Conservation (phyloP, 441 rosid species). For the Jatropha podagrica region DNA sequence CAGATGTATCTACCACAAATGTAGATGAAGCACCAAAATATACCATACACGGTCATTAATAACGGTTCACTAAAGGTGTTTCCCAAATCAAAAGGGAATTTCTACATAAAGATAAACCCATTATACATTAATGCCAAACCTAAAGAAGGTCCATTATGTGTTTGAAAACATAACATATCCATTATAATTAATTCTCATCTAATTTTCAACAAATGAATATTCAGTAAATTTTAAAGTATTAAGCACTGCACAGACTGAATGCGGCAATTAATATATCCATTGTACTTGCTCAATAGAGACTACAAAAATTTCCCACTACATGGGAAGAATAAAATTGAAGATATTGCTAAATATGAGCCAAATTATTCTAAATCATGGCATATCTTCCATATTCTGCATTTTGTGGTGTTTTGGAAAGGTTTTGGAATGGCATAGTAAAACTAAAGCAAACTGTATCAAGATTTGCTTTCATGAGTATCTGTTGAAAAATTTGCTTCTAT, state of each 20-base stretch:
- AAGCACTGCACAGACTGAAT: background rate
- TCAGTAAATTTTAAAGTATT: background rate
- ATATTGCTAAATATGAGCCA: background rate
- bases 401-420: background rate
- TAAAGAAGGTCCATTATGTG: background rate
- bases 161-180: conserved; percentile 1
- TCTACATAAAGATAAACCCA: background rate
- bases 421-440: background rate
- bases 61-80: background rate
- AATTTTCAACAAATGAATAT: background rate
- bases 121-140: background rate
- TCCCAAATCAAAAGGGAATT: background rate
- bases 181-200: background rate
- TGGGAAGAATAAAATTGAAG: background rate
- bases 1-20: conserved; percentile 2
- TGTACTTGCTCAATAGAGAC: background rate
- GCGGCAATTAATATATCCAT: background rate
- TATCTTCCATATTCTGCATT: background rate
- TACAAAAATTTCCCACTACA: background rate
- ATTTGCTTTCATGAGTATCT: background rate
- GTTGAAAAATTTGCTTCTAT: background rate
- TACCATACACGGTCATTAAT: background rate
- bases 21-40: background rate
- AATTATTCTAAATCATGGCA: background rate
- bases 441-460: background rate